phyloP scores from a whole-genome alignment of 116 monocot species.

The Zostera marina region DNA sequence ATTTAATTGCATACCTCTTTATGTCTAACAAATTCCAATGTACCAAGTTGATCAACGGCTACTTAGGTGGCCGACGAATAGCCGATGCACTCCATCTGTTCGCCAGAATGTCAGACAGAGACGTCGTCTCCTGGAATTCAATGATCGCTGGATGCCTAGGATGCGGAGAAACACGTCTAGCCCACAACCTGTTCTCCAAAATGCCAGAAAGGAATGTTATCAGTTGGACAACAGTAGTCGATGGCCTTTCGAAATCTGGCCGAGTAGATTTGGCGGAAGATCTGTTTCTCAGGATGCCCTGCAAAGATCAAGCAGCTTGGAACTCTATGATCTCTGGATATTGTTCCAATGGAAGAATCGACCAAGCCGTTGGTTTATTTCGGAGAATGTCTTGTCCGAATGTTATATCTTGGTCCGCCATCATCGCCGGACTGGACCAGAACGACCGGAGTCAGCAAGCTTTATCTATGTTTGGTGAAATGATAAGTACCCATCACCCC shows the following conservation, averaged over 20 bases:
- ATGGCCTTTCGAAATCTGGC: constrained; percentile 18
- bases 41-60: constrained; percentile 10
- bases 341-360: constrained; percentile 25
- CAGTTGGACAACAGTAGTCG: constrained; percentile 25
- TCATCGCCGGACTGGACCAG: constrained; percentile 58
- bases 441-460: constrained; percentile 37
- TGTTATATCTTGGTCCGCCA: constrained; percentile 74
- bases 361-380: constrained; percentile 30
- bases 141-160: constrained; percentile 23
- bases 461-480: constrained; percentile 27
- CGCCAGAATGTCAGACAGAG: constrained; percentile 20
- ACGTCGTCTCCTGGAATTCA: constrained; percentile 32
- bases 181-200: constrained; percentile 10
- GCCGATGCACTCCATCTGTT: constrained; percentile 20
- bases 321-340: constrained; percentile 80
- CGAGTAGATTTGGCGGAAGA: constrained; percentile 30
- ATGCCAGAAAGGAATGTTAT: constrained; percentile 23
- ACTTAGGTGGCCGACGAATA: neutral
- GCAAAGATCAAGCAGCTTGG: constrained; percentile 50
- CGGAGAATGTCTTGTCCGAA: constrained; percentile 42
- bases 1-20: neutral
- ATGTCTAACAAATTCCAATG: constrained; percentile 4
- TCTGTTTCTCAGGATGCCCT: constrained; percentile 39
- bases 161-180: constrained; percentile 8
- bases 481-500: constrained; percentile 26